A percentile compares a stretch with the other conserved stretches of the same genome.
These are phyloP conservation scores for Nepenthes gracilis DNA, from an alignment of 148 eudicot species.

Conservation along the genomic window DNA sequence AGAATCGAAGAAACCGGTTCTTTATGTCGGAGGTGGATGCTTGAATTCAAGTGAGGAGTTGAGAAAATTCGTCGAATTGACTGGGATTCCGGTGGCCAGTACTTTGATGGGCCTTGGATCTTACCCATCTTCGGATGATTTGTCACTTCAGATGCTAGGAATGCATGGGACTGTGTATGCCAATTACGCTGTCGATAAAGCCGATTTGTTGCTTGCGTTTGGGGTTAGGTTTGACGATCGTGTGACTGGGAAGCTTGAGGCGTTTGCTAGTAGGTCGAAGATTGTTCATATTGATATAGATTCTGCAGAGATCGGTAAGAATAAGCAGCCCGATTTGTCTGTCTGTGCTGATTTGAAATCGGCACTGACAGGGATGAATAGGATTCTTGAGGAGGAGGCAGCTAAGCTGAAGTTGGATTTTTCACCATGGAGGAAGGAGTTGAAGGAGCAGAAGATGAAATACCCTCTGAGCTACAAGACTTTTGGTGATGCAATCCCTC, in stretches of 20 bases:
- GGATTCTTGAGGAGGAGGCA: slow-evolving; percentile 20
- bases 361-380: slow-evolving; percentile 55
- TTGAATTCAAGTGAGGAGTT: slow-evolving; percentile 67
- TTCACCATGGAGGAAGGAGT: slow-evolving; percentile 50
- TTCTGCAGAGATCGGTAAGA: slow-evolving; percentile 92
- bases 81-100: slow-evolving; percentile 79
- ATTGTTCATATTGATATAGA: slow-evolving; percentile 94
- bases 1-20: slow-evolving; percentile 31
- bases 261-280: slow-evolving; percentile 84
- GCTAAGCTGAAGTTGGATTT: slow-evolving; percentile 39
- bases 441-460: slow-evolving; percentile 41
- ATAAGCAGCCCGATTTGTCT: slow-evolving; percentile 81
- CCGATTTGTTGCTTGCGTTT: slow-evolving; percentile 81
- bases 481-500: slow-evolving; percentile 78
- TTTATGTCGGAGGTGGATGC: slow-evolving; percentile 70
- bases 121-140: slow-evolving; percentile 44
- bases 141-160: slow-evolving; percentile 68
- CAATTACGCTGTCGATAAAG: slow-evolving; percentile 66
- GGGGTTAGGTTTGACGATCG: slow-evolving; percentile 92
- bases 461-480: slow-evolving; percentile 61
- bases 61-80: slow-evolving; percentile 53
- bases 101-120: slow-evolving; percentile 89
- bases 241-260: slow-evolving; percentile 80
- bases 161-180: slow-evolving; percentile 95
- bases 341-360: slow-evolving; percentile 61